phyloP scores from a whole-genome alignment of 306 rosid species.

The Elaeagnus macrophylla region DNA sequence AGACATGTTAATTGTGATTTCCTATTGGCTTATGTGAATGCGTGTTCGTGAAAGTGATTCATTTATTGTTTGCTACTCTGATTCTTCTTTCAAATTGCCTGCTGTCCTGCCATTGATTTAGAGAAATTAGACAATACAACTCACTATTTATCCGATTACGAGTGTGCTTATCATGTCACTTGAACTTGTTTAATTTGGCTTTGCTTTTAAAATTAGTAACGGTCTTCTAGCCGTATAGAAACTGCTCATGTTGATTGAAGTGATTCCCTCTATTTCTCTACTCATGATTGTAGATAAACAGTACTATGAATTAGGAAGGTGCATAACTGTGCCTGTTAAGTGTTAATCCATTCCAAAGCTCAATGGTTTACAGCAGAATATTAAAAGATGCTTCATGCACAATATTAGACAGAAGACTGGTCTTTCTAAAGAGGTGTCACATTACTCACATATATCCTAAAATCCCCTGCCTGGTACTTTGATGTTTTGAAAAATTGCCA shows the following conservation, averaged over 20 bases:
- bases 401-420: too few species aligned
- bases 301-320: too few species aligned
- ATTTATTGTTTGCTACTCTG: background rate
- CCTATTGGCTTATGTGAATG: background rate
- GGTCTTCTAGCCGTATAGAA: conserved; percentile 6
- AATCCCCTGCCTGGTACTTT: too few species aligned
- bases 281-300: background rate
- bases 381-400: too few species aligned
- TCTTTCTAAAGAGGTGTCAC: too few species aligned
- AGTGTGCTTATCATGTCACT: too few species aligned
- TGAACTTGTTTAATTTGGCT: background rate
- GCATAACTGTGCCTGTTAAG: too few species aligned
- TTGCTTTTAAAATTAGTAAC: background rate
- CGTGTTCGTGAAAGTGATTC: background rate
- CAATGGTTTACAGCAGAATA: background rate
- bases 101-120: too few species aligned
- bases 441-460: too few species aligned
- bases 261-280: background rate
- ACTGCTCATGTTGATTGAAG: background rate
- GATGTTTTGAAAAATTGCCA: too few species aligned
- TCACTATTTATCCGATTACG: background rate
- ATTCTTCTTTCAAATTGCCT: background rate
- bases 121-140: background rate
- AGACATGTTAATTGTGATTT: too few species aligned
- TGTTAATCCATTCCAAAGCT: too few species aligned